Percentiles rank a stretch among this genome's conserved stretches.
Evolutionary conservation across 768 basidiomycete genomes (phyloP).

Genomic region (Myochromella boudieri): DNA sequence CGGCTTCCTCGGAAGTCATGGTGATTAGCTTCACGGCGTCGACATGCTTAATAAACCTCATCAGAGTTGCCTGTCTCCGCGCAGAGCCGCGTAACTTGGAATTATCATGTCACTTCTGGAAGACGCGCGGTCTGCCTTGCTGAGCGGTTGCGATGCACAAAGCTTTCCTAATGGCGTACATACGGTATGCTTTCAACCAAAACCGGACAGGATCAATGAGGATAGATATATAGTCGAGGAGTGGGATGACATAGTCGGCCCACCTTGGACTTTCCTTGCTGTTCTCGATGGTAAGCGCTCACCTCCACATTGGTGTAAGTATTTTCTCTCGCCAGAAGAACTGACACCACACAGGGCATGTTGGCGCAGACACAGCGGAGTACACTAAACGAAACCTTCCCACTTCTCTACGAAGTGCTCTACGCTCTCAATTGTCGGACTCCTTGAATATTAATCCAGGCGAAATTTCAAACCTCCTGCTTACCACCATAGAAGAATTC

Average conservation of each 20-base stretch:
- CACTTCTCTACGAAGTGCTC: constrained; percentile 4
- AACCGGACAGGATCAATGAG: constrained; percentile 6
- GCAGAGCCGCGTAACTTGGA: too few relatives aligned
- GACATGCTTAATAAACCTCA: too few relatives aligned
- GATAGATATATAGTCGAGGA: constrained; percentile 15
- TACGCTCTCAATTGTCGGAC: constrained; percentile 7
- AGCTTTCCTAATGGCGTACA: constrained; percentile 6
- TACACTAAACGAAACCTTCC: constrained; percentile 9
- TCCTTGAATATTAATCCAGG: not conserved
- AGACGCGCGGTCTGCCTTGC: constrained; percentile 10
- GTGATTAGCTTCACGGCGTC: too few relatives aligned
- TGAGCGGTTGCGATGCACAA: not conserved
- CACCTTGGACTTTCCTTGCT: constrained; percentile 14
- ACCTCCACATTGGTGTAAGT: too few relatives aligned
- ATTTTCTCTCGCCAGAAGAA: too few relatives aligned
- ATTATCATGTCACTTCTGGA: constrained; percentile 10
- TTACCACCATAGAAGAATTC: constrained; percentile 9
- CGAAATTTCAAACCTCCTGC: constrained; percentile 7
- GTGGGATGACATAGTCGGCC: constrained; percentile 10
- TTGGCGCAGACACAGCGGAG: constrained; percentile 9
- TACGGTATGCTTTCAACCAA: constrained; percentile 15
- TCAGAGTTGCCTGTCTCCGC: too few relatives aligned
- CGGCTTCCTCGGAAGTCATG: too few relatives aligned
- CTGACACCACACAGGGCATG: too few relatives aligned
- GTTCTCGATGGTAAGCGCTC: constrained; percentile 11